These are phyloP conservation scores for Didymella lethalis DNA, from an alignment of 2,329 filamentous ascomycete genomes.

Conservation along the genomic window DNA sequence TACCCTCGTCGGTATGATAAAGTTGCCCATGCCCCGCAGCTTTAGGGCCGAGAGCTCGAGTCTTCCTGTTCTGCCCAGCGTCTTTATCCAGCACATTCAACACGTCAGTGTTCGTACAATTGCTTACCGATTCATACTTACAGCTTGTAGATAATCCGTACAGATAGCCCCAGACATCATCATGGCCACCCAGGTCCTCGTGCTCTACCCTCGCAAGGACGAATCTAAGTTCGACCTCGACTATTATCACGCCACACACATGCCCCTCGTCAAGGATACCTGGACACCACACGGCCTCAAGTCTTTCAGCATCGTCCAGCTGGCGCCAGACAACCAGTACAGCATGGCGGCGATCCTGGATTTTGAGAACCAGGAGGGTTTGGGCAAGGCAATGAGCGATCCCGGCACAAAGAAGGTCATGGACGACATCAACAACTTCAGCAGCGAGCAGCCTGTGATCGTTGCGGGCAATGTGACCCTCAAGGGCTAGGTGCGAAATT, in stretches of 20 bases:
- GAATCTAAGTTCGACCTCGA: conserved; percentile 57
- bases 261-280: conserved; percentile 53
- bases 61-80: conserved; percentile 3
- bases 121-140: not conserved
- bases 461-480: conserved; percentile 32
- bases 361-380: conserved; percentile 37
- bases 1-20: conserved; percentile 21
- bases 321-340: conserved; percentile 36
- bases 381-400: conserved; percentile 32
- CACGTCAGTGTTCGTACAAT: not conserved
- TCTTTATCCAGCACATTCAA: not conserved
- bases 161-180: conserved; percentile 10
- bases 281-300: conserved; percentile 55
- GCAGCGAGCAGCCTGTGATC: conserved; percentile 47
- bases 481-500: conserved; percentile 12
- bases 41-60: not conserved
- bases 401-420: conserved; percentile 45
- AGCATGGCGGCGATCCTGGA: conserved; percentile 27
- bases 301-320: conserved; percentile 32
- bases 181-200: conserved; percentile 31
- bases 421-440: conserved; percentile 48
- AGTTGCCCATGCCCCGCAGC: conserved; percentile 10
- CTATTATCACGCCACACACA: conserved; percentile 59
- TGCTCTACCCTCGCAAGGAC: conserved; percentile 55
- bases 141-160: not conserved